Percentiles rank a stretch among this genome's conserved stretches.
Conservation (phyloP, 345 rosid genomes). For the Euphorbia pulcherrima region DNA sequence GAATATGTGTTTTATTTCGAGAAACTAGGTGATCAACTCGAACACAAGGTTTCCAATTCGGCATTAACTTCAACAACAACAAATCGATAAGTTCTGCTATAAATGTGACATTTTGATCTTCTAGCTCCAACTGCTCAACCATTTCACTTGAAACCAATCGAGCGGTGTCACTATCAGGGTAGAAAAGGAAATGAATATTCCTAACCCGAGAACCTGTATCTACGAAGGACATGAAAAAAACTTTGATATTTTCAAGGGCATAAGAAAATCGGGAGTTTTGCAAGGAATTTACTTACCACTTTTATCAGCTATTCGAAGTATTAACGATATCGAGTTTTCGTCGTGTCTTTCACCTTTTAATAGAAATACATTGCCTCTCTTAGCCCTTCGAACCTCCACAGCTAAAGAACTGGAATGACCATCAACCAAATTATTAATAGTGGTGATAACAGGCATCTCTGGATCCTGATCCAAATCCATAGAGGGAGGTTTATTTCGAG, state of each 20-base stretch:
- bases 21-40: slow-evolving; percentile 8
- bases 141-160: slow-evolving; percentile 23
- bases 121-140: slow-evolving; percentile 22
- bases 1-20: slow-evolving; percentile 18
- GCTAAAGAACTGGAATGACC: slow-evolving; percentile 27
- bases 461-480: slow-evolving; percentile 14
- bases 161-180: slow-evolving; percentile 22
- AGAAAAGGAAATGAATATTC: slow-evolving; percentile 24
- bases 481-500: slow-evolving; percentile 35
- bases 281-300: slow-evolving; percentile 20
- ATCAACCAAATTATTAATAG: slow-evolving; percentile 18
- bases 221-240: background rate
- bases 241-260: no score
- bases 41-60: slow-evolving; percentile 21
- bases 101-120: slow-evolving; percentile 13
- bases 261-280: background rate
- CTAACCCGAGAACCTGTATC: slow-evolving; percentile 19
- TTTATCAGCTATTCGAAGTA: slow-evolving; percentile 26
- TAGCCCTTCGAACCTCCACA: slow-evolving; percentile 58
- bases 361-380: slow-evolving; percentile 36
- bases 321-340: slow-evolving; percentile 17
- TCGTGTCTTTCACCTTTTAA: slow-evolving; percentile 23
- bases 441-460: slow-evolving; percentile 10
- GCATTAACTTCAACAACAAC: slow-evolving; percentile 12
- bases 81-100: slow-evolving; percentile 24